Evolutionary conservation across 1,284 basidiomycete genomes (phyloP), one percentile per base, ranked within the genome.

Genomic region (Tremellales sp.): DNA sequence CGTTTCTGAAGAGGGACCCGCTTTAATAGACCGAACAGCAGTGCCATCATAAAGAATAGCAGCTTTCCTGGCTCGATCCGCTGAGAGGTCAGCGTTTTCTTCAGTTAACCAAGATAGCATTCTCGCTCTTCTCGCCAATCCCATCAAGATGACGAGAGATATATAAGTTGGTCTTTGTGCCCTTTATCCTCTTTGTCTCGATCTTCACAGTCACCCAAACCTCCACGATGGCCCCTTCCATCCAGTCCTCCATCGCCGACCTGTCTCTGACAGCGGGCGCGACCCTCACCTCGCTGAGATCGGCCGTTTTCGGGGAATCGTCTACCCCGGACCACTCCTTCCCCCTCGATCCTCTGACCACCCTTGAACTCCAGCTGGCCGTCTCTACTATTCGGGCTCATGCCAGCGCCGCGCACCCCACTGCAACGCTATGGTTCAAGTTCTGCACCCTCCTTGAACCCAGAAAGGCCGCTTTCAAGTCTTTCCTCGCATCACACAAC

Each of bases 291-390:
- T 9, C 8, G 8, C 34, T 36, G 9, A 36, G 22, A 36, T 10
- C 34, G 8, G 22, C 34, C 34, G 9, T 36, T 21, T 8, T 18
- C 34, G 18, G 8, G n/a, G 8, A 14, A 14, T 21, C 18, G 8
- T 9, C 34, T 16, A 36, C 34, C 8, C 34, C 34, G n/a, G 18
- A 21, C 8, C 18, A 14, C n/a, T 8, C 34, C 25, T 74, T 75
- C 57, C 74, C 74, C 3, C 68, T 74, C 50, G 73, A 76, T 56
- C 69, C 73, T 4, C 61, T 75, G 38, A 58, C 59, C 13, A 51
- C 62, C 3, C 47, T 38, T 5, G 74, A 75, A 59, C 67, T 74
- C 48, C 32, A 34, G 7, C 43, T 48, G 22, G 58, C 63, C 10
- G 58, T 60, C 25, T 18, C 26, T 22, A 46, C 51, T 19, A 48